A percentile compares a stretch with the other conserved stretches of the same genome.
phyloP scores from a whole-genome alignment of 208 protist species.

The Trypanosoma cruzi region DNA sequence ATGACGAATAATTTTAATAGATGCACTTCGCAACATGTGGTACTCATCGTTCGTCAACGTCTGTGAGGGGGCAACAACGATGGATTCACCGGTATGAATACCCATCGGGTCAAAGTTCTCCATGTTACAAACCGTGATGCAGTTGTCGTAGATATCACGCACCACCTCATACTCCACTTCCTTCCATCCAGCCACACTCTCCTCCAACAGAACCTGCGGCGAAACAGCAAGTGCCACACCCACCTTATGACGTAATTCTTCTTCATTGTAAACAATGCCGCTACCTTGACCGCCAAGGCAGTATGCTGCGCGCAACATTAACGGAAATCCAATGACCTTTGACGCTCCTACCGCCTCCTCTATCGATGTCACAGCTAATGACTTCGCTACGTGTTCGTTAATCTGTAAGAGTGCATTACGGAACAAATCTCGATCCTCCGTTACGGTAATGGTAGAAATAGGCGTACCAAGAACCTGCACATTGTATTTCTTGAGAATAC shows the following conservation, averaged over 20 bases:
- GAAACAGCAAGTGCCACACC: conserved; percentile 86
- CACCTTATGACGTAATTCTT: conserved; percentile 80
- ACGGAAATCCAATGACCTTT: conserved; percentile 94
- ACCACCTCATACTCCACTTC: conserved; percentile 99
- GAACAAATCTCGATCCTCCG: conserved; percentile 98
- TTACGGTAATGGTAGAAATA: conserved; percentile 95
- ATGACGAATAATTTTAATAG: conserved; percentile 96
- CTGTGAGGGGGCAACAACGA: conserved; percentile 99
- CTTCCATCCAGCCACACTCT: conserved; percentile 99
- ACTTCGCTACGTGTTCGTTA: conserved; percentile 92
- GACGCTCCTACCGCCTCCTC: conserved; percentile 71
- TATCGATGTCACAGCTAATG: conserved; percentile 74
- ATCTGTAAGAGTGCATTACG: conserved; percentile 96
- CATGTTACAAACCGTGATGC: conserved; percentile 99
- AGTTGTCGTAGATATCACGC: conserved; percentile 98
- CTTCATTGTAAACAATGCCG: conserved; percentile 95
- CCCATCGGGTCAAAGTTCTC: conserved; percentile 99
- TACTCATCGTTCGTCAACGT: conserved; percentile 97
- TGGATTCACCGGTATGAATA: conserved; percentile 99
- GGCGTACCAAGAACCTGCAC: conserved; percentile 97
- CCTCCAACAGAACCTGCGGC: conserved; percentile 97
- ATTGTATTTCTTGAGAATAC: conserved; percentile 93
- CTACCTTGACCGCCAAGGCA: conserved; percentile 98
- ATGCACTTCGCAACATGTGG: conserved; percentile 96
- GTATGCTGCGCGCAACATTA: conserved; percentile 98